Evolutionary conservation across 2,329 filamentous ascomycete species (phyloP).

Genomic region (Lecanicillium sp.): DNA sequence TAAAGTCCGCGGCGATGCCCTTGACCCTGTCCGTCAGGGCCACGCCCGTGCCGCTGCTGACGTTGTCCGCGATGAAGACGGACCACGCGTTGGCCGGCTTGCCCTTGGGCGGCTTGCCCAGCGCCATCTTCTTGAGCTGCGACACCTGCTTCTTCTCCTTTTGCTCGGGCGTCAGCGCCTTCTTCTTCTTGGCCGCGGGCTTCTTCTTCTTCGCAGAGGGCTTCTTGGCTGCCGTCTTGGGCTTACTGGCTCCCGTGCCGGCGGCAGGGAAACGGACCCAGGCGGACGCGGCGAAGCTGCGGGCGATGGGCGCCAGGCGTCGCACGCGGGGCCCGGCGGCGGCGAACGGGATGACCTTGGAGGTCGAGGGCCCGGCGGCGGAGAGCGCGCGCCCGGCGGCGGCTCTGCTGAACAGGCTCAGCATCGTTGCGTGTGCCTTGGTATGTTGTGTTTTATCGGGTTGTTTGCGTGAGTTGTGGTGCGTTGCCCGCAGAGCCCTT

Average conservation of each 20-base stretch:
- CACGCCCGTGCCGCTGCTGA: constrained; percentile 11
- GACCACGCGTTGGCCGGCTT: constrained; percentile 31
- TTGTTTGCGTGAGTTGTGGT: background rate
- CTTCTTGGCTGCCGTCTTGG: constrained; percentile 20
- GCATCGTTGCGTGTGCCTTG: constrained; percentile 27
- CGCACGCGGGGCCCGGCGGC: constrained; percentile 16
- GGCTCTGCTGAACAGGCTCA: constrained; percentile 35
- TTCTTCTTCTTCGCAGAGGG: constrained; percentile 21
- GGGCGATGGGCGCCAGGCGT: constrained; percentile 19
- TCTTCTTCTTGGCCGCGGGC: constrained; percentile 25
- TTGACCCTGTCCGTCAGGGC: constrained; percentile 20
- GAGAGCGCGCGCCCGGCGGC: constrained; percentile 30
- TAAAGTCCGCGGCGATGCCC: constrained; percentile 29
- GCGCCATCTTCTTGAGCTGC: constrained; percentile 34
- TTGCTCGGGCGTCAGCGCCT: constrained; percentile 33
- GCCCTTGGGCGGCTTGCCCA: constrained; percentile 34
- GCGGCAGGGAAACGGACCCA: constrained; percentile 22
- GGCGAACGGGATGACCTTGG: constrained; percentile 19
- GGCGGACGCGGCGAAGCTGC: constrained; percentile 28
- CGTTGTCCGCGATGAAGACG: constrained; percentile 32
- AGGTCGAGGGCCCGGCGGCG: constrained; percentile 18
- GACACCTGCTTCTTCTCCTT: constrained; percentile 28
- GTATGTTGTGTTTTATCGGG: constrained; percentile 12
- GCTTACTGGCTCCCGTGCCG: constrained; percentile 19
- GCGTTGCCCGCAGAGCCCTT: too few species aligned